Conservation (phyloP, 148 eudicot species). For the Rhododendron griersonianum region DNA sequence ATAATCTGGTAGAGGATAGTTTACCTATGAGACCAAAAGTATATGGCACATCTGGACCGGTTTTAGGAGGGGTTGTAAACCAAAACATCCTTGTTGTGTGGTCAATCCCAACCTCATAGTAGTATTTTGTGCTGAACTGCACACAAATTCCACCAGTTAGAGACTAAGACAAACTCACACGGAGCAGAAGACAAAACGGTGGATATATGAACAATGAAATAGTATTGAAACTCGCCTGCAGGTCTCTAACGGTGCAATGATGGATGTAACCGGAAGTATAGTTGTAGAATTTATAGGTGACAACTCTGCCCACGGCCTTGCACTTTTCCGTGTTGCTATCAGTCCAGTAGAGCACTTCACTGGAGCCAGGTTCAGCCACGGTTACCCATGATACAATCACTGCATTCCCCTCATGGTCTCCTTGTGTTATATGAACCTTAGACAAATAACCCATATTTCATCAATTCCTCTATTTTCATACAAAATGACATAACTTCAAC, state of each 20-base stretch:
- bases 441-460: neutral
- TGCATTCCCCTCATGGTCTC: constrained; percentile 52
- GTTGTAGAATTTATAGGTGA: constrained; percentile 34
- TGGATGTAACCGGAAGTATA: constrained; percentile 61
- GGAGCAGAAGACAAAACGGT: neutral
- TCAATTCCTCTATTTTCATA: neutral
- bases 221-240: constrained; percentile 24
- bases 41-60: constrained; percentile 44
- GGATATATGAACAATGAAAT: neutral
- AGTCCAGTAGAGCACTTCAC: constrained; percentile 41
- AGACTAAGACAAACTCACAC: neutral
- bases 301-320: constrained; percentile 19
- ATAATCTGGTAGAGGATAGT: neutral
- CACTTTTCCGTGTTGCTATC: constrained; percentile 22
- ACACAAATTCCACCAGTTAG: neutral
- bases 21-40: constrained; percentile 50
- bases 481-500: neutral
- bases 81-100: constrained; percentile 23
- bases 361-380: constrained; percentile 29
- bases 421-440: constrained; percentile 70
- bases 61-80: constrained; percentile 39
- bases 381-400: constrained; percentile 74
- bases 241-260: constrained; percentile 31
- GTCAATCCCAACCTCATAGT: constrained; percentile 35
- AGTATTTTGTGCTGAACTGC: constrained; percentile 33